Evolutionary conservation across 208 protist species (phyloP).

Genomic region (Phytomonas sp.): DNA sequence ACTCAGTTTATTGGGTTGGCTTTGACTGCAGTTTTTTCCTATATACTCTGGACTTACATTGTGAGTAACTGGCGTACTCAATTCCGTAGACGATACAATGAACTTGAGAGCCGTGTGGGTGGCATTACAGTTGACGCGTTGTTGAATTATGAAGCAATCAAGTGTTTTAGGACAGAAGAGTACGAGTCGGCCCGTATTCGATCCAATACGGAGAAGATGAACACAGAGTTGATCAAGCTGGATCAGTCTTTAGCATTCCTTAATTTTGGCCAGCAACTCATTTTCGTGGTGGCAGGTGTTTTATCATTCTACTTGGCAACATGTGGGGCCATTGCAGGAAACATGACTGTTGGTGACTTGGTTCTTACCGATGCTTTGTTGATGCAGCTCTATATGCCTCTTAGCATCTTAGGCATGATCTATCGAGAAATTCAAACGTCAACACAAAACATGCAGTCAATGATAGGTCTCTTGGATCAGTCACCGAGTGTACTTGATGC

Average conservation of each 20-base stretch:
- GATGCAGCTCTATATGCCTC: conserved; percentile 94
- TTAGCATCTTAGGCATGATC: conserved; percentile 95
- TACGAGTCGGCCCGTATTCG: conserved; percentile 74
- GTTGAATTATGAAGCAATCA: conserved; percentile 94
- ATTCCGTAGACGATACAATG: conserved; percentile 87
- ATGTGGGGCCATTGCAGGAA: conserved; percentile 63
- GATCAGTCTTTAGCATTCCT: conserved; percentile 86
- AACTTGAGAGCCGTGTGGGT: conserved; percentile 81
- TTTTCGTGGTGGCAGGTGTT: conserved; percentile 84
- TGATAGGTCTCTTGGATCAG: conserved; percentile 85
- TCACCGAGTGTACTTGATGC: conserved; percentile 35
- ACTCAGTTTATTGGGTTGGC: conserved; percentile 82
- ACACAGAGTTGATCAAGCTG: conserved; percentile 64
- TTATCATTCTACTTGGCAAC: conserved; percentile 80
- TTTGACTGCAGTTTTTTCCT: conserved; percentile 68
- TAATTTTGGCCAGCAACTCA: conserved; percentile 92
- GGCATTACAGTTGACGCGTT: conserved; percentile 89
- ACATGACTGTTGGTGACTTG: conserved; percentile 92
- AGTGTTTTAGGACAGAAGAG: conserved; percentile 89
- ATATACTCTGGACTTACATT: conserved; percentile 80
- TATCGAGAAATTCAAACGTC: conserved; percentile 91
- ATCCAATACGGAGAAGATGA: conserved; percentile 67
- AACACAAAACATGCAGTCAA: conserved; percentile 93
- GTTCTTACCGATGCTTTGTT: conserved; percentile 91
- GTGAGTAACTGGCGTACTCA: conserved; percentile 87